Base-by-base conservation (phyloP, 176 grass and related monocot species). In the Chrysopogon serrulatus region DNA sequence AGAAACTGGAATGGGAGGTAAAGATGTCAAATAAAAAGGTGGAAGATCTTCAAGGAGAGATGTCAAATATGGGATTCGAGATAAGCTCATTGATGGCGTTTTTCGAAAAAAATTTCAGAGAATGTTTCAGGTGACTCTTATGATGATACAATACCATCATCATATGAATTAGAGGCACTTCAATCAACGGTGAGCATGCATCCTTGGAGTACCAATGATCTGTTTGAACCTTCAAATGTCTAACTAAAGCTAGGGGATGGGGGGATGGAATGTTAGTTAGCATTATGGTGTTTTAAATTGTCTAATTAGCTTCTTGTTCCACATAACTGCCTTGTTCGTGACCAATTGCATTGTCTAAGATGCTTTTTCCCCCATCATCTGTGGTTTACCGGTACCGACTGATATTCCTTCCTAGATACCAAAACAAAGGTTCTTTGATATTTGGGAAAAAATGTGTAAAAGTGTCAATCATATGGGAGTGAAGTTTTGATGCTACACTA, bases 1-100 rank as follows among this genome's bases (percentile, higher is more conserved):
- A 99, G 66, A 94, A 96, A 84, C 56, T 96, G 66, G 92, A 92
- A 86, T 99, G 93, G 97, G 97, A 99, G 65, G 86, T 94, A 23
- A 88, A 88, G 23, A 89, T 51, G 39, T 96, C 93, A 75, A 96
- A 94, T 83, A 86, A 86, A 79, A 99, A 94, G 76, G 84, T 96
- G 1, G 87, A 96, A 83, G 97, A 96, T 82, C 93, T 99, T 87
- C 87, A 94, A 91, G 93, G 88, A 40, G 90, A 91, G 86, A 75
- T 94, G 9, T 79, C 78, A 39, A 94, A 65, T 72, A 99, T 94
- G 97, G 87, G 92, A 49, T 92, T 94, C 23, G 97, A 94, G 53
- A 99, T 96, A 57, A 86, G 84, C 85, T 87, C 93, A 84, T 60
- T 96, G 26, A 86, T 94, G 76, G 68, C 81, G 27, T 81, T 96